Percentiles rank a stretch among this genome's conserved stretches.
Evolutionary conservation across 768 basidiomycete genomes (phyloP).

Genomic region (Suillus decipiens): DNA sequence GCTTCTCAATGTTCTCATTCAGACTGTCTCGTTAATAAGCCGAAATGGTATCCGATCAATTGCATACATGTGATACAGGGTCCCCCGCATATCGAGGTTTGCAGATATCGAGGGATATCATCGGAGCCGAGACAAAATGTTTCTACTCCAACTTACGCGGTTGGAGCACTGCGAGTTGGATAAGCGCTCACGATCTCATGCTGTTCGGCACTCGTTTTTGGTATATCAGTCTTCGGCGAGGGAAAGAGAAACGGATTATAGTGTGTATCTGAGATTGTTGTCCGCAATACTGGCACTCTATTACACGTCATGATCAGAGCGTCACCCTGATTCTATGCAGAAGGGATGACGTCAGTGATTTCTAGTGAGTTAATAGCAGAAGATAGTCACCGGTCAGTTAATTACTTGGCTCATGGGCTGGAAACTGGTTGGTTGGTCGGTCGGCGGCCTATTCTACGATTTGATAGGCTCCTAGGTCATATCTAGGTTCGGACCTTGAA

Average conservation of each 20-base stretch:
- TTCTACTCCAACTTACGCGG: not conserved
- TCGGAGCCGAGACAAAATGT: constrained; percentile 16
- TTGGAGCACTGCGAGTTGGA: not conserved
- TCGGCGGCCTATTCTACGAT: constrained; percentile 4
- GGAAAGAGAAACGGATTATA: not conserved
- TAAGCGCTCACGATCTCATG: not conserved
- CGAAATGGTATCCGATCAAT: constrained; percentile 5
- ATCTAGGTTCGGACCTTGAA: constrained; percentile 1
- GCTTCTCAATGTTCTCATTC: not conserved
- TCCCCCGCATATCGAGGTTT: no score
- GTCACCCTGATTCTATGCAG: not conserved
- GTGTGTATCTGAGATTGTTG: not conserved
- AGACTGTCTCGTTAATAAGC: constrained; percentile 2
- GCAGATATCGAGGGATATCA: constrained; percentile 5
- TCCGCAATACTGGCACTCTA: not conserved
- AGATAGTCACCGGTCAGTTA: not conserved
- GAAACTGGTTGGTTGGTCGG: not conserved
- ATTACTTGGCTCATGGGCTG: not conserved
- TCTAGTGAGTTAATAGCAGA: not conserved
- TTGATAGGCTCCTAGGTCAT: not conserved
- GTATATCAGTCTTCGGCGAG: not conserved
- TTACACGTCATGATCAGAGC: constrained; percentile 4
- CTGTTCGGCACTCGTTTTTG: not conserved
- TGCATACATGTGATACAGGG: not conserved
- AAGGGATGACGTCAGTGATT: constrained; percentile 3